Evolutionary conservation across 1,284 basidiomycete genomes (phyloP).

Genomic region (Meripilus lineatus): DNA sequence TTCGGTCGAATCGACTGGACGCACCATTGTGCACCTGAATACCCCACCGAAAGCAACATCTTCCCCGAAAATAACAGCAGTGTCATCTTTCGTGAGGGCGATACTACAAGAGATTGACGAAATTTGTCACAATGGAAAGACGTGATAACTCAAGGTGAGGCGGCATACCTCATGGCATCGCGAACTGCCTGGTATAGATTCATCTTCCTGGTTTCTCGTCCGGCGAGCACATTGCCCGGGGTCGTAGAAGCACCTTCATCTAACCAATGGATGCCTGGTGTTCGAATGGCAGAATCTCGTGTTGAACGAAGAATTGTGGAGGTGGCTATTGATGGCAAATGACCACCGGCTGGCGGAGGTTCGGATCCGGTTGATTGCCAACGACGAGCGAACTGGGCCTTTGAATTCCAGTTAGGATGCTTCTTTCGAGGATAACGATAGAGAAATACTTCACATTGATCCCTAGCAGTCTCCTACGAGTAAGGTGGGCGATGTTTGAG

Average conservation of each 20-base stretch:
- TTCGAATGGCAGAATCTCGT: conserved; percentile 65
- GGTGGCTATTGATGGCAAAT: conserved; percentile 61
- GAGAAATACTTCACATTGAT: conserved; percentile 10
- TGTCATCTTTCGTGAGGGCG: conserved; percentile 81
- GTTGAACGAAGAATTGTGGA: conserved; percentile 59
- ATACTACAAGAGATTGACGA: conserved; percentile 41
- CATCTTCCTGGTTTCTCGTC: conserved; percentile 85
- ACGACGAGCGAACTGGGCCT: conserved; percentile 27
- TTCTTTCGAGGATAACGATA: neutral
- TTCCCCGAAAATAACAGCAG: conserved; percentile 87
- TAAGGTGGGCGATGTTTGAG: conserved; percentile 11
- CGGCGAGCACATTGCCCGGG: conserved; percentile 51
- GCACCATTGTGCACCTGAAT: conserved; percentile 82
- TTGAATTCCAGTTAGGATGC: conserved; percentile 8
- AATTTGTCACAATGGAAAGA: conserved; percentile 8
- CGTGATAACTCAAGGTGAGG: neutral
- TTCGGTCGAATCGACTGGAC: too few species aligned
- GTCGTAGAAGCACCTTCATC: conserved; percentile 38
- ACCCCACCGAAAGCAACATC: conserved; percentile 94
- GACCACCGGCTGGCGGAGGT: conserved; percentile 69
- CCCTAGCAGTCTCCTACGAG: conserved; percentile 13
- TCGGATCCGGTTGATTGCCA: conserved; percentile 47
- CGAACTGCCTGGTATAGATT: conserved; percentile 88
- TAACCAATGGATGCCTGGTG: conserved; percentile 65
- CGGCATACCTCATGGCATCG: conserved; percentile 73